Evolutionary conservation across 192 early-diverging fungal genomes (phyloP).

Genomic region (Lunasporangiospora selenospora): DNA sequence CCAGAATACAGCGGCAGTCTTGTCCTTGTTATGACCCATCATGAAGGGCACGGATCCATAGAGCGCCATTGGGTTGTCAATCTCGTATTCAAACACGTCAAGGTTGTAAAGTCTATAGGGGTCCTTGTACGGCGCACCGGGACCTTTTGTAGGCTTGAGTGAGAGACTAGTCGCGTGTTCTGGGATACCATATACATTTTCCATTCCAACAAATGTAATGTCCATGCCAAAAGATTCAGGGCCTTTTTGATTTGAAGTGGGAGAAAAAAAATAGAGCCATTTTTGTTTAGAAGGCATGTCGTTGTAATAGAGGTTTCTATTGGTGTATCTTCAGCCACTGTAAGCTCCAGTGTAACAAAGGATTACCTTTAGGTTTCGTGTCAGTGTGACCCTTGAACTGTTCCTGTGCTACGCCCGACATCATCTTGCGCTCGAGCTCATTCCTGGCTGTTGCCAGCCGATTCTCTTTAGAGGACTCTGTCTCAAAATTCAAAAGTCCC

Average conservation of each 20-base stretch:
- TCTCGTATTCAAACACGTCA: slow-evolving; percentile 96
- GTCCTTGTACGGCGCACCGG: slow-evolving; percentile 72
- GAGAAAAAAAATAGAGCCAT: not conserved
- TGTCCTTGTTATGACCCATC: slow-evolving; percentile 76
- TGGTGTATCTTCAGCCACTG: not conserved
- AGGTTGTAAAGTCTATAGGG: slow-evolving; percentile 97
- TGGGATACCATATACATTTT: slow-evolving; percentile 91
- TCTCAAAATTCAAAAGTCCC: slow-evolving; percentile 81
- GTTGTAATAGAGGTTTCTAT: not conserved
- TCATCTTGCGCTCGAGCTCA: too few relatives aligned
- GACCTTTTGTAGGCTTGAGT: slow-evolving; percentile 81
- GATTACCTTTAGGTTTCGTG: slow-evolving; percentile 83
- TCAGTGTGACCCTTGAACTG: slow-evolving; percentile 82
- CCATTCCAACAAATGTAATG: slow-evolving; percentile 78
- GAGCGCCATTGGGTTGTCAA: slow-evolving; percentile 90
- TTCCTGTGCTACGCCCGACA: slow-evolving; percentile 70
- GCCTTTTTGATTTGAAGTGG: too few relatives aligned
- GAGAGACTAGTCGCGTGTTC: slow-evolving; percentile 86
- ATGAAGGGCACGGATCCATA: slow-evolving; percentile 94
- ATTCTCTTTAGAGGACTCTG: slow-evolving; percentile 56
- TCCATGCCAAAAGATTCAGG: slow-evolving; percentile 93
- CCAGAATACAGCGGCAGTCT: slow-evolving; percentile 80
- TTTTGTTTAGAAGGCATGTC: not conserved
- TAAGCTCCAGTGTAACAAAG: too few relatives aligned
- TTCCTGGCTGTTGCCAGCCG: slow-evolving; percentile 52